These are phyloP conservation scores for Chaetoscypha palmicola DNA, from an alignment of 2,329 filamentous ascomycete genomes.

Conservation along the genomic window DNA sequence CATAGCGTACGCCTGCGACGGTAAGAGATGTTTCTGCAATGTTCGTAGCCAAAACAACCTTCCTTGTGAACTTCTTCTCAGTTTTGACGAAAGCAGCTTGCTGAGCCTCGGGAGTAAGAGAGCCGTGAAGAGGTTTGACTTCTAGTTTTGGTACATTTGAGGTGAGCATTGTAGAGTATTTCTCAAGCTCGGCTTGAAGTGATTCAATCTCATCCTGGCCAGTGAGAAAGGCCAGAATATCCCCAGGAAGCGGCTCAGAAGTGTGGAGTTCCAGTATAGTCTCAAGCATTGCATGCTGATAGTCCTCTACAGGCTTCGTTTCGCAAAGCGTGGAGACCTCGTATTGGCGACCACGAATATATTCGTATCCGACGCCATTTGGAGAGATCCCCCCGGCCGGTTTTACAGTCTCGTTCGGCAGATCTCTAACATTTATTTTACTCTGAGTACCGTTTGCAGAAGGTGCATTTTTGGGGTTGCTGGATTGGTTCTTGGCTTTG, in stretches of 20 bases:
- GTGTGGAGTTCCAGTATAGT: constrained; percentile 80
- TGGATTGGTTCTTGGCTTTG: too few species aligned
- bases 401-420: neutral
- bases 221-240: constrained; percentile 85
- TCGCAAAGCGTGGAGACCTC: constrained; percentile 76
- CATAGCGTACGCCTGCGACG: constrained; percentile 83
- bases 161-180: constrained; percentile 66
- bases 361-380: constrained; percentile 31
- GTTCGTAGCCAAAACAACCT: constrained; percentile 89
- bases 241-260: constrained; percentile 84
- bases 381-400: constrained; percentile 11
- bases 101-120: constrained; percentile 79
- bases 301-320: constrained; percentile 66
- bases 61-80: constrained; percentile 65
- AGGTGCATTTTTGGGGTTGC: too few species aligned
- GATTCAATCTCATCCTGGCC: constrained; percentile 90
- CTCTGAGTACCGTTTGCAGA: neutral
- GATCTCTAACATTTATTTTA: neutral
- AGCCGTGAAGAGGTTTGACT: constrained; percentile 80
- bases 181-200: constrained; percentile 71
- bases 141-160: constrained; percentile 66
- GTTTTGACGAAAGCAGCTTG: constrained; percentile 77
- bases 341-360: constrained; percentile 81
- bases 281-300: constrained; percentile 74
- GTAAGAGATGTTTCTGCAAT: constrained; percentile 99